phyloP scores from a whole-genome alignment of 768 basidiomycete genomes.

The Suillus bovinus region DNA sequence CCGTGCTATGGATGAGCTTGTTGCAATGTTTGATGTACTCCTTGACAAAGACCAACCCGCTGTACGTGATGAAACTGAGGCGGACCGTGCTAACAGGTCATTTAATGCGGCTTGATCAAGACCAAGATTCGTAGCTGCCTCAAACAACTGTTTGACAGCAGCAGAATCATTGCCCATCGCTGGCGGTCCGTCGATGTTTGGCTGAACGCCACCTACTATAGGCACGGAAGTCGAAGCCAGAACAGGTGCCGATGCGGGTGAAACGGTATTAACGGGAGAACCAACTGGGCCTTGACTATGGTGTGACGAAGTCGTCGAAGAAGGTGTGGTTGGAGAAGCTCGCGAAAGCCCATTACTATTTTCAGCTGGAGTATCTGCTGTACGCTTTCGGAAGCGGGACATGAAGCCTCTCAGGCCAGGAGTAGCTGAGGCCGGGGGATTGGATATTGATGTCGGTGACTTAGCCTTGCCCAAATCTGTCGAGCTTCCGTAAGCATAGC shows the following conservation, averaged over 20 bases:
- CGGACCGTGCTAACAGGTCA: constrained; percentile 70
- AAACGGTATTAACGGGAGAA: constrained; percentile 31
- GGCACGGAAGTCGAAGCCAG: constrained; percentile 9
- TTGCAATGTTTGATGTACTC: constrained; percentile 40
- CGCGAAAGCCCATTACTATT: constrained; percentile 32
- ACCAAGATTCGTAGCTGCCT: constrained; percentile 73
- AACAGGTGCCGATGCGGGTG: constrained; percentile 22
- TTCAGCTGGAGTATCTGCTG: constrained; percentile 28
- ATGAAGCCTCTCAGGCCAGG: constrained; percentile 82
- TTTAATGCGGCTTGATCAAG: constrained; percentile 72
- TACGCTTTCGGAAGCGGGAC: constrained; percentile 63
- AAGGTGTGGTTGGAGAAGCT: constrained; percentile 35
- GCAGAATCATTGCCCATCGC: constrained; percentile 39
- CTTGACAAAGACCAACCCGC: constrained; percentile 48
- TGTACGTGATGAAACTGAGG: constrained; percentile 59
- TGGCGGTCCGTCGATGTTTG: constrained; percentile 26
- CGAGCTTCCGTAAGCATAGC: constrained; percentile 31
- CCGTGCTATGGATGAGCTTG: constrained; percentile 20
- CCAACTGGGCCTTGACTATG: constrained; percentile 26
- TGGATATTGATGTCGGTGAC: constrained; percentile 50
- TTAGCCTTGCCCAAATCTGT: constrained; percentile 57
- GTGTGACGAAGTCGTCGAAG: constrained; percentile 34
- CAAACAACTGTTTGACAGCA: constrained; percentile 72
- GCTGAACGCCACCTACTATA: constrained; percentile 21
- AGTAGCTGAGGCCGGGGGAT: constrained; percentile 69